A percentile compares a stretch with the other conserved stretches of the same genome.
These are phyloP conservation scores for Microcera coccophila DNA, from an alignment of 2,329 filamentous ascomycete species.

Conservation along the genomic window DNA sequence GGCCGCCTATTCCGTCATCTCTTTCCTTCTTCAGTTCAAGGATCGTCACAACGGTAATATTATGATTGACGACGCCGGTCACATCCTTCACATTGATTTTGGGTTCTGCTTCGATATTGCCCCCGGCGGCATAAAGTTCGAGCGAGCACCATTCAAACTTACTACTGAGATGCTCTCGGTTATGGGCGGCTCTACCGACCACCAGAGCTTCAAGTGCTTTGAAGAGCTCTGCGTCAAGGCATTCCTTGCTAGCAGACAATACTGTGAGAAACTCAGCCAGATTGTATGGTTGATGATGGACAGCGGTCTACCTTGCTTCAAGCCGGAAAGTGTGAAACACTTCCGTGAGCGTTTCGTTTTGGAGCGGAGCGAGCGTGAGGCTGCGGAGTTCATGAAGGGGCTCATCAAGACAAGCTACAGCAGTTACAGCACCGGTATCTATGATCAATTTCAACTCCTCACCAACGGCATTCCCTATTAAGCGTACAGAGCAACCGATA, in stretches of 20 bases:
- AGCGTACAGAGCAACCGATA: constrained; percentile 4
- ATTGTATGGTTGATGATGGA: constrained; percentile 95
- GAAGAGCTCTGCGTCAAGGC: constrained; percentile 95
- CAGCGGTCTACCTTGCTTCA: constrained; percentile 94
- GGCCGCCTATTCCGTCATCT: constrained; percentile 97
- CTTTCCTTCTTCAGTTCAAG: constrained; percentile 96
- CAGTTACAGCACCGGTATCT: constrained; percentile 88
- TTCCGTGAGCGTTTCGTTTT: constrained; percentile 91
- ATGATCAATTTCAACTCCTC: constrained; percentile 95
- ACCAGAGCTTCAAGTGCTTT: constrained; percentile 91
- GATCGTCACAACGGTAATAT: constrained; percentile 99
- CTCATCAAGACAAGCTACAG: constrained; percentile 86
- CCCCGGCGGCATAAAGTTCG: constrained; percentile 93
- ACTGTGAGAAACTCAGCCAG: constrained; percentile 83
- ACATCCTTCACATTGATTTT: constrained; percentile 98
- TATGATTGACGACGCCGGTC: constrained; percentile 96
- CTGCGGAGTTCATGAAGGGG: constrained; percentile 88
- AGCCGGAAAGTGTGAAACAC: constrained; percentile 88
- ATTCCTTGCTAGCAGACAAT: constrained; percentile 81
- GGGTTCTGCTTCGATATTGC: constrained; percentile 99
- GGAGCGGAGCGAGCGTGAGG: constrained; percentile 86
- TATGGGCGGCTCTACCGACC: constrained; percentile 83
- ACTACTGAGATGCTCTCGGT: constrained; percentile 98
- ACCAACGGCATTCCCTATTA: constrained; percentile 97
- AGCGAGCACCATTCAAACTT: constrained; percentile 96